Conservation (phyloP, 1,284 basidiomycete species). For the Cryptococcus deneoformans region DNA sequence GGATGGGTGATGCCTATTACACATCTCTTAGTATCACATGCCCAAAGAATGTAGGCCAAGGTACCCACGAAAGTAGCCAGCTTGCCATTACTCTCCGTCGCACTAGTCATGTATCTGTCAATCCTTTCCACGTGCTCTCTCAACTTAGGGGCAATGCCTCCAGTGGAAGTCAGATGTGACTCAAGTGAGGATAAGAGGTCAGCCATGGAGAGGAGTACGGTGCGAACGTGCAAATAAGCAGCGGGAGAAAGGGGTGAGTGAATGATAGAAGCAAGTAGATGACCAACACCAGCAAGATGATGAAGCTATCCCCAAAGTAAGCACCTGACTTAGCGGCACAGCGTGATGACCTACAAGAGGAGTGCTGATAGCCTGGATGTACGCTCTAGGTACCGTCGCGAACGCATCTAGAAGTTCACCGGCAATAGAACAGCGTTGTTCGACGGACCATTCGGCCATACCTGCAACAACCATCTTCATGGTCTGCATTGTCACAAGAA, state of each 20-base stretch:
- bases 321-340: not conserved
- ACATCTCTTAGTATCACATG: not conserved
- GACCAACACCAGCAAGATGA: constrained; percentile 47
- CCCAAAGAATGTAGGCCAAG: not conserved
- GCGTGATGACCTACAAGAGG: constrained; percentile 33
- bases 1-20: not conserved
- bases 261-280: constrained; percentile 45
- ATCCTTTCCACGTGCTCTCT: constrained; percentile 42
- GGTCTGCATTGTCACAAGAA: constrained; percentile 44
- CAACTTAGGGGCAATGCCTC: constrained; percentile 34
- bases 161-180: constrained; percentile 19
- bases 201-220: constrained; percentile 39
- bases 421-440: constrained; percentile 43
- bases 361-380: constrained; percentile 40
- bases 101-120: constrained; percentile 44
- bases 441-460: constrained; percentile 35
- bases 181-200: constrained; percentile 41
- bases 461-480: constrained; percentile 46
- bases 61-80: not conserved
- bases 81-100: constrained; percentile 9
- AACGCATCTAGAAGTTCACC: constrained; percentile 45
- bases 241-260: constrained; percentile 41
- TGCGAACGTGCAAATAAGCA: constrained; percentile 43
- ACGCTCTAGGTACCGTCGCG: constrained; percentile 39
- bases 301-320: constrained; percentile 29